Evolutionary conservation across 352 stramenopile species (phyloP).

Genomic region (Phytopythium oedochilum): DNA sequence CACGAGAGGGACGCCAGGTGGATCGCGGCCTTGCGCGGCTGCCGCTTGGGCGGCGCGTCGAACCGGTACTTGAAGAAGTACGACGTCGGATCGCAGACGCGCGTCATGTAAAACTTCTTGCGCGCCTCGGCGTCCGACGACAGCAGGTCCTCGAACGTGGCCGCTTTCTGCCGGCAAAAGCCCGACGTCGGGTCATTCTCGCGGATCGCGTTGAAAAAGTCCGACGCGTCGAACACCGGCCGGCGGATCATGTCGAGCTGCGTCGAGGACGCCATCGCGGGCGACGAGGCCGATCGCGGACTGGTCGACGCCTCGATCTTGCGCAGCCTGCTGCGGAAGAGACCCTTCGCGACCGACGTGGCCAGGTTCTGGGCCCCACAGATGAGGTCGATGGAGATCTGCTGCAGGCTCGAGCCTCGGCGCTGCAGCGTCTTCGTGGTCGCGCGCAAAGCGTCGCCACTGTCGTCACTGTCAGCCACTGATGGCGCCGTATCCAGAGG

Average conservation of each 20-base stretch:
- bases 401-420: slow-evolving; percentile 33
- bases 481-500: too few species aligned
- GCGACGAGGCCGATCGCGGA: background rate
- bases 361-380: slow-evolving; percentile 70
- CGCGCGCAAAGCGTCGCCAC: background rate
- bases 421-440: slow-evolving; percentile 14
- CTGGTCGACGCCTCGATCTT: slow-evolving; percentile 22
- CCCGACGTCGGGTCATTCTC: slow-evolving; percentile 79
- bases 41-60: slow-evolving; percentile 54
- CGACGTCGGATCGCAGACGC: slow-evolving; percentile 82
- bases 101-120: slow-evolving; percentile 81
- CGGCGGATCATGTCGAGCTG: slow-evolving; percentile 74
- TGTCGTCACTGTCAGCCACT: background rate
- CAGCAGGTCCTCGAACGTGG: slow-evolving; percentile 78
- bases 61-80: slow-evolving; percentile 91
- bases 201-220: slow-evolving; percentile 80
- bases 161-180: slow-evolving; percentile 68
- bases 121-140: slow-evolving; percentile 49
- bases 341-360: slow-evolving; percentile 59
- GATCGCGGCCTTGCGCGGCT: slow-evolving; percentile 58
- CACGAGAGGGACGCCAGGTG: slow-evolving; percentile 56
- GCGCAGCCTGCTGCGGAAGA: slow-evolving; percentile 69
- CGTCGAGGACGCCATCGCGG: slow-evolving; percentile 11
- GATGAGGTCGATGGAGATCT: slow-evolving; percentile 76
- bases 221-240: slow-evolving; percentile 47